Evolutionary conservation across 2,329 filamentous ascomycete genomes (phyloP), one percentile per base, ranked within the genome.

Genomic region (Aspergillus udagawae): DNA sequence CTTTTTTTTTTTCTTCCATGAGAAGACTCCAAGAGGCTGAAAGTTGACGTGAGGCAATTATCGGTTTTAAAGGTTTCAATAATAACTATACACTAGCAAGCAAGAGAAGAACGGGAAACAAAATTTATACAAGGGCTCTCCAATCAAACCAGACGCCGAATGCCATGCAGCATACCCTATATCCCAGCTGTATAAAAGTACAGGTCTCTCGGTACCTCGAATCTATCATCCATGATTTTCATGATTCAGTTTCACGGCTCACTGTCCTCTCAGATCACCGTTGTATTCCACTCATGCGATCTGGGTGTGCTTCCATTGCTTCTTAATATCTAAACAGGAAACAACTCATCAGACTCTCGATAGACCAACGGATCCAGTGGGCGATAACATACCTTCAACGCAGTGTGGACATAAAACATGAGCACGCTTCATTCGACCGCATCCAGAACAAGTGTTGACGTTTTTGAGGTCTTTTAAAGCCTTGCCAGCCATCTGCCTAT

Each of bases 401-500:
- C 94, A 99, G 69, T 90, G 86, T 21, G 91, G 87, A 75, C 94
- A 99, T 63, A 99, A 74, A 38, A 92, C 80, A 79, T 99, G 94
- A 69, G 91, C 88, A 71, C 91, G 87, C 81, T 99, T 99, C 27
- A 86, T 79, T 71, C 89, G 84, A 51, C 94, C 95, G 68, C 94
- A 99, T 14, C 87, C 90, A 0, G 93, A 90, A 73, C 94, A 99
- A 70, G 86, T 90, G 79, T 92, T 96, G 65, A 99, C 78, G 54
- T 85, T 84, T 62, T 89, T 94, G 57, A 96, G 86, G 72, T 99
- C 94, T 78, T 96, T 90, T 66, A 99, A 77, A 48, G 87, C 93
- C 79, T 99, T 99, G 70, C 94, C 94, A 25, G 92, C 93, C 87
- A 97, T 89, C 72, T 96, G 92, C 68, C 95, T 86, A 71, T 92